These are phyloP conservation scores for Rhizophora mangle DNA, from an alignment of 345 rosid species.

Conservation along the genomic window DNA sequence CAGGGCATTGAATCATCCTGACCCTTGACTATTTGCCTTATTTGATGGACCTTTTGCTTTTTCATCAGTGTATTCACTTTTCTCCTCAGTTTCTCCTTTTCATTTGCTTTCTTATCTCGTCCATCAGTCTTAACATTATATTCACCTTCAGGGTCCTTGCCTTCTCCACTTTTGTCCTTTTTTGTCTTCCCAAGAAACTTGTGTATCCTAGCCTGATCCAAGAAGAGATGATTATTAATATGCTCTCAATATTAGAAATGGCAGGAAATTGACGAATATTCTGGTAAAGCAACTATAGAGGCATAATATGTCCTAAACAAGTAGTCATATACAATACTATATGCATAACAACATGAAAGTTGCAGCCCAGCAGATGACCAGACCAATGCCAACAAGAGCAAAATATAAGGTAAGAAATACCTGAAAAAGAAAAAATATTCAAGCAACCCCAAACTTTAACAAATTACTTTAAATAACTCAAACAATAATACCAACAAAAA, in stretches of 20 bases:
- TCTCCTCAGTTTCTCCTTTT: constrained; percentile 56
- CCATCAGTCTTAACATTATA: constrained; percentile 35
- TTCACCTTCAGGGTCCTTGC: constrained; percentile 25
- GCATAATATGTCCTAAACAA: background rate
- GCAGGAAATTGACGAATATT: background rate
- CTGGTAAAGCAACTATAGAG: background rate
- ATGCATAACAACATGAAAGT: no score
- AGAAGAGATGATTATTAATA: constrained; percentile 8
- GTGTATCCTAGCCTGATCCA: constrained; percentile 64
- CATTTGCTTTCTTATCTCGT: constrained; percentile 36
- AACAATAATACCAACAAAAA: no score
- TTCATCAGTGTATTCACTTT: constrained; percentile 55
- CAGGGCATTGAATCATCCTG: constrained; percentile 65
- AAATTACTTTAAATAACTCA: no score
- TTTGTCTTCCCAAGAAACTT: constrained; percentile 69
- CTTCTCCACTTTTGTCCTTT: constrained; percentile 41
- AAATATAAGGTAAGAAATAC: no score
- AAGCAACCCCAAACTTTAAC: no score
- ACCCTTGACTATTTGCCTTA: constrained; percentile 53
- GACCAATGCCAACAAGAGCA: no score
- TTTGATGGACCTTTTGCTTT: constrained; percentile 58
- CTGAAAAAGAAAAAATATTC: no score
- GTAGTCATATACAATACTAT: no score
- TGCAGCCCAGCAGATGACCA: no score
- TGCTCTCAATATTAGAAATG: constrained; percentile 14